Base-by-base conservation (phyloP, 371 early-diverging fungal genomes). In the Zopfochytrium polystomum region DNA sequence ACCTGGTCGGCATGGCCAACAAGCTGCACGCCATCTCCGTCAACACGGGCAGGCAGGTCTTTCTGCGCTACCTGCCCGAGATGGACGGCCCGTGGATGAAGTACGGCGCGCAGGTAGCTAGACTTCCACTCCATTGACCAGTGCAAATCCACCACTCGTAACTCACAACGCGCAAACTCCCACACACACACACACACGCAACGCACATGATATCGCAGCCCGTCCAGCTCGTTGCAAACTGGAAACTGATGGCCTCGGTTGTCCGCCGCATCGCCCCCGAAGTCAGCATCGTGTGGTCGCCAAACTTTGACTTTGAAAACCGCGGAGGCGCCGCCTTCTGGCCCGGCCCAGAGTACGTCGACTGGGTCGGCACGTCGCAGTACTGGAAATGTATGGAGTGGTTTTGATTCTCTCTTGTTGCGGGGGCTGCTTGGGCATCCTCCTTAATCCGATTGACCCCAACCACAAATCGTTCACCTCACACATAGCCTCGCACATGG, bases 221-320 rank as follows among this genome's bases (percentile, higher is more conserved):
- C 23, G 48, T 3, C 26, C 18, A 42, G 15, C 55, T 48, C 33
- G 55, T 62, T 15, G 48, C 32, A 7, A 15, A 43, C 11, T 62
- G 62, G 62, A 25, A 31, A 3, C 29, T 35, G 5, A 54, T 62
- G 54, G 13, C 15, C 42, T 5, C 26, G 5, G 31, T 47, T 25
- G 20, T 62, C 9, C 23, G 35, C 3, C 11, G 13, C 22, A 11
- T 13, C 20, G 62, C 62, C 9, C 62, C 62, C n/a, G 23, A 55
- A 7, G 62, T 62, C 5, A 5, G 15, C 11, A 30, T 55, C 13
- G 62, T 62, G 9, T 62, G 62, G 62, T 58, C 58, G 20, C 62
- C 62, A 15, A 62, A 62, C 49, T 62, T 55, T 48, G 62, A 62
- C 35, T 22, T 45, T 52, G 3, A 23, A 35, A 20, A 9, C 20